These are phyloP conservation scores for Dryas octopetala DNA, from an alignment of 306 rosid species.

Conservation along the genomic window DNA sequence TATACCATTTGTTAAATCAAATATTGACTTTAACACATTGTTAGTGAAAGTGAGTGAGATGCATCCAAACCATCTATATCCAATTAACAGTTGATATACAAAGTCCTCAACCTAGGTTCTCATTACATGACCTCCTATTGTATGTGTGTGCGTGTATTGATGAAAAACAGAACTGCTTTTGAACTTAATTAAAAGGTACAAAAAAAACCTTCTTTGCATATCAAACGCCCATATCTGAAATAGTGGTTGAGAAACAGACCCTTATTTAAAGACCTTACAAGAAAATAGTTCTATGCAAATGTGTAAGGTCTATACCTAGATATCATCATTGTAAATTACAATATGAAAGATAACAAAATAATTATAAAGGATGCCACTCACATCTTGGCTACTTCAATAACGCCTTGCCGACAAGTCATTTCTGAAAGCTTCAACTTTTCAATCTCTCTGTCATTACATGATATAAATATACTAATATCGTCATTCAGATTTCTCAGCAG, in stretches of 20 bases:
- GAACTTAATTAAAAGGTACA: no score
- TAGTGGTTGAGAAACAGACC: background rate
- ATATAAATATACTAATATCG: conserved; percentile 18
- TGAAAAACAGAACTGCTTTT: no score
- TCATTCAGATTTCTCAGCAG: conserved; percentile 2
- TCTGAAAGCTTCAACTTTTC: conserved; percentile 94
- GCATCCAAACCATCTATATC: background rate
- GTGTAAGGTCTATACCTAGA: background rate
- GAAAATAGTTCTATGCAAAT: background rate
- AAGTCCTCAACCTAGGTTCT: no score
- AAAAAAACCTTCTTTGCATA: no score
- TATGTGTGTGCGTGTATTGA: no score
- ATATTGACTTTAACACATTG: background rate
- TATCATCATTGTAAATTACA: background rate
- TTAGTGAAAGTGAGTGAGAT: background rate
- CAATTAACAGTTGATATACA: no score
- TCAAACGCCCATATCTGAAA: no score
- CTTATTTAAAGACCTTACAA: background rate
- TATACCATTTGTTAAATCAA: background rate
- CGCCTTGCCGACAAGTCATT: conserved; percentile 90
- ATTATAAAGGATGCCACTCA: conserved; percentile 40
- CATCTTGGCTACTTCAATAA: conserved; percentile 98
- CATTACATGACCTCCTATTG: no score
- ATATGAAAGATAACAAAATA: conserved; percentile 9
- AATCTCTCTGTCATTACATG: conserved; percentile 67